A percentile compares a stretch with the other conserved stretches of the same genome.
Evolutionary conservation across 2,329 filamentous ascomycete species (phyloP).

Genomic region (Paracoccidioides lutzii): DNA sequence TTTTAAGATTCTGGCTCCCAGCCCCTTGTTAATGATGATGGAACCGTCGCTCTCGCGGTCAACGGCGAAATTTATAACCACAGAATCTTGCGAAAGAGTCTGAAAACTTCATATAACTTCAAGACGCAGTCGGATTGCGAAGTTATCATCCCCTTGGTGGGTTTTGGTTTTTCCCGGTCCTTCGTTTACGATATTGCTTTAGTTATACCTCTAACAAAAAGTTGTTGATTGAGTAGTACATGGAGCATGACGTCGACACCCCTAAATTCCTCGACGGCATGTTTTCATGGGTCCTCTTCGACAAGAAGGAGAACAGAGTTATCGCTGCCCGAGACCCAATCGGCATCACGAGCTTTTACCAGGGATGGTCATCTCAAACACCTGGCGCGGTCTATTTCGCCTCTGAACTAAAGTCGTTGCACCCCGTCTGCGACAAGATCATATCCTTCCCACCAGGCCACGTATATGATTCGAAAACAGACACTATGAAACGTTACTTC

Average conservation of each 20-base stretch:
- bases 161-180: conserved; percentile 18
- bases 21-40: conserved; percentile 84
- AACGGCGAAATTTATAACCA: conserved; percentile 99
- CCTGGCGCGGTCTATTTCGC: conserved; percentile 87
- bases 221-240: conserved; percentile 47
- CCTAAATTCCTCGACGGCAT: conserved; percentile 94
- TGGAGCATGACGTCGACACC: conserved; percentile 81
- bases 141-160: conserved; percentile 91
- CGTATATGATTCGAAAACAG: conserved; percentile 87
- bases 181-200: not conserved
- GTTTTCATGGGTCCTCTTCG: conserved; percentile 98
- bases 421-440: conserved; percentile 90
- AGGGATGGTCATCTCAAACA: conserved; percentile 75
- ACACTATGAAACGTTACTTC: conserved; percentile 75
- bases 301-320: conserved; percentile 84
- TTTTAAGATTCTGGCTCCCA: conserved; percentile 78
- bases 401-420: conserved; percentile 87
- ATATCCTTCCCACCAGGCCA: conserved; percentile 89
- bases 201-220: not conserved
- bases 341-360: conserved; percentile 93
- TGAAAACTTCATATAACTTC: conserved; percentile 82
- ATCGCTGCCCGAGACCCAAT: conserved; percentile 94
- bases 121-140: conserved; percentile 98
- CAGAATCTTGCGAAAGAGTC: conserved; percentile 74
- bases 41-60: conserved; percentile 79